These are phyloP conservation scores for Volutella citrinella DNA, from an alignment of 2,329 filamentous ascomycete species.

Conservation along the genomic window DNA sequence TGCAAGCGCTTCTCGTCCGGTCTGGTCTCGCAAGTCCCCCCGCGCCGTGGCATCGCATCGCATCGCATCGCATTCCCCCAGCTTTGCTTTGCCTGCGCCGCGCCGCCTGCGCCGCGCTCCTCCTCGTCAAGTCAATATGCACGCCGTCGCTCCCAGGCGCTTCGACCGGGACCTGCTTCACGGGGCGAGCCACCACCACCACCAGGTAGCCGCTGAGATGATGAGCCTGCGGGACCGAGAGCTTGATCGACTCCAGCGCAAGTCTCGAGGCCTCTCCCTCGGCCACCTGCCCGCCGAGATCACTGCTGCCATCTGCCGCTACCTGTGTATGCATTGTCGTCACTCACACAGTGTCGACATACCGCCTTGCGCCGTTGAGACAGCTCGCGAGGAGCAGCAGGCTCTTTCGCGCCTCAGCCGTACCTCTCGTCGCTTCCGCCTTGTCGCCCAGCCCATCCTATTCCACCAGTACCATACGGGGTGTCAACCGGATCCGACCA, in stretches of 20 bases:
- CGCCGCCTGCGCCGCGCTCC: background rate
- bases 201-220: too few relatives aligned
- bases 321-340: constrained; percentile 24
- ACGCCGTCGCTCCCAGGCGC: too few relatives aligned
- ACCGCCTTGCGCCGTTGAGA: constrained; percentile 18
- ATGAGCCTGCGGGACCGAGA: too few relatives aligned
- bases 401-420: constrained; percentile 24
- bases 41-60: too few relatives aligned
- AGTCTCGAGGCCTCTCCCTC: constrained; percentile 15
- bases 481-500: constrained; percentile 12
- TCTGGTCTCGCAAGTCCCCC: too few relatives aligned
- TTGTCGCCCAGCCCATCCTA: constrained; percentile 20
- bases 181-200: constrained; percentile 14
- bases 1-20: too few relatives aligned
- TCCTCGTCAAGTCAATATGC: too few relatives aligned
- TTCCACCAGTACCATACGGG: constrained; percentile 25
- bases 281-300: constrained; percentile 23
- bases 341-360: constrained; percentile 24
- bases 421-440: constrained; percentile 21
- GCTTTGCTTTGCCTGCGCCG: too few relatives aligned
- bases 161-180: constrained; percentile 20
- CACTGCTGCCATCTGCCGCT: constrained; percentile 22
- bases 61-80: too few relatives aligned
- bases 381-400: constrained; percentile 20
- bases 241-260: too few relatives aligned